Base-by-base conservation (phyloP, 2,329 filamentous ascomycete genomes). In the Chrysoporthe puriensis region DNA sequence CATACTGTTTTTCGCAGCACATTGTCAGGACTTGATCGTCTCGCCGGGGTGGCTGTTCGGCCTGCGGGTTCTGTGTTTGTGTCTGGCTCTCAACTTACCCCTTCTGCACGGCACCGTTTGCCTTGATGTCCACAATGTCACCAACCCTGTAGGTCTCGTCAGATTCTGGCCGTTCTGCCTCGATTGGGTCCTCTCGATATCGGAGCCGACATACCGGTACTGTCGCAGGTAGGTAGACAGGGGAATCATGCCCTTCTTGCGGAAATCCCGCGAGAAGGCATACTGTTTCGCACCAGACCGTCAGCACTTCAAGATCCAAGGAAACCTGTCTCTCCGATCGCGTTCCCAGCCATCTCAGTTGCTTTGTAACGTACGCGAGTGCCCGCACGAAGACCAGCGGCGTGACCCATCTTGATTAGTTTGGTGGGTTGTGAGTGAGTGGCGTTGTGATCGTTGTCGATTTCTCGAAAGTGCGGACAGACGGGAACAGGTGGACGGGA, bases 101-200 rank as follows among this genome's bases (percentile, higher is more conserved):
- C 90, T 97, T 97, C 88, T 97, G 94, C 74, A 96, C 92, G 80
- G 94, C 96, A 91, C 94, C 96, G 87, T 99, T 98, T 80, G 92
- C 92, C 86, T 97, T 96, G 83, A 99, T 93, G 82, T 99, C 96
- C 80, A 99, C 96, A 77, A 98, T 97, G 80, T 99, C 96, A 83
- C 96, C 96, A 80, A 99, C 96, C 83, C 90, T 93, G 77, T 71
- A 63, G n/a, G 4, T 26, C 6, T 26, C 32, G 62, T 68, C 52
- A 68, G 68, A n/a, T 42, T 44, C 11, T 13, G 58, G 16, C 64
- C 61, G 66, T 58, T 50, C 32, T 61, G 61, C 43, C 61, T 50
- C 63, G 63, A 58, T 40, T 36, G 2, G 4, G n/a, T n/a, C 21
- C 48, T 56, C 34, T 66, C 32, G 18, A 48, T 40, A 46, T 65